Percentiles rank a stretch among this genome's conserved stretches.
These are phyloP conservation scores for Panicum virgatum DNA, from an alignment of 202 grass and related monocot genomes.

Conservation along the genomic window DNA sequence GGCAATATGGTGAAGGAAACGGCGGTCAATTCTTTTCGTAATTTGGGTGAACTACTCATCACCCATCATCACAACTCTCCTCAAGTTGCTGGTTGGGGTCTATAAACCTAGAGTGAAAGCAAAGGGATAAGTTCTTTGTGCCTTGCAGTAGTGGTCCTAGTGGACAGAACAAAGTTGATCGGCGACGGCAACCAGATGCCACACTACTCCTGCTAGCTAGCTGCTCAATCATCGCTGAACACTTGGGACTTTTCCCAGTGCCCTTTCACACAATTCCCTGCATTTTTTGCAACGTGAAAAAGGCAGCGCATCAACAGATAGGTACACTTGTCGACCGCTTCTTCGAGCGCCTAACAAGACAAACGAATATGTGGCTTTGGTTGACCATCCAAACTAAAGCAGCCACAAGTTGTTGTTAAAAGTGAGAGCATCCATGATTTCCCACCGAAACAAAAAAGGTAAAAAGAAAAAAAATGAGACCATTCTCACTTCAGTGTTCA, in stretches of 20 bases:
- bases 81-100: neutral
- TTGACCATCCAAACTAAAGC: constrained; percentile 18
- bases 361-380: constrained; percentile 23
- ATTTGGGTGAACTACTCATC: neutral
- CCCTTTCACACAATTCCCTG: neutral
- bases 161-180: neutral
- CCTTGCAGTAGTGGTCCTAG: neutral
- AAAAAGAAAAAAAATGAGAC: neutral
- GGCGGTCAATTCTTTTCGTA: neutral
- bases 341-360: constrained; percentile 31
- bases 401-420: neutral
- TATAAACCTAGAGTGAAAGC: constrained; percentile 21
- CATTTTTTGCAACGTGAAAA: neutral
- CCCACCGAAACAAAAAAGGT: neutral
- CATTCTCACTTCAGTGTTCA: neutral
- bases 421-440: neutral
- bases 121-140: constrained; percentile 24
- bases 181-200: neutral
- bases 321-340: constrained; percentile 27
- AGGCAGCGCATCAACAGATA: neutral
- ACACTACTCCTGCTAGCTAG: neutral
- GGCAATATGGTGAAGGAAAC: too few relatives aligned
- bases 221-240: neutral
- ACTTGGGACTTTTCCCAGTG: neutral
- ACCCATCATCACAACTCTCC: neutral